phyloP scores from a whole-genome alignment of 2,329 filamentous ascomycete genomes.

The Fusarium pininemorale region DNA sequence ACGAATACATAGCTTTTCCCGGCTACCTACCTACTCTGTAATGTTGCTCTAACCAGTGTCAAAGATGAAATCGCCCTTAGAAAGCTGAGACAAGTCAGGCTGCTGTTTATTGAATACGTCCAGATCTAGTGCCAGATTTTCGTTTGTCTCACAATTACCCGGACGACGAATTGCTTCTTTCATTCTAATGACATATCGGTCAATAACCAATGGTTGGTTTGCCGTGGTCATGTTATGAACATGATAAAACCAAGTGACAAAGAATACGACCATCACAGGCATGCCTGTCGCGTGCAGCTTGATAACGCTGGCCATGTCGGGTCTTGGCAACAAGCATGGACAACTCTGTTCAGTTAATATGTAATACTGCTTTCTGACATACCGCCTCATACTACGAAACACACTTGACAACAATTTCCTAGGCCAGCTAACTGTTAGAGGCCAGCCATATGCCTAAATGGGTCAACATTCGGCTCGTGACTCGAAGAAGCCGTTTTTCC shows the following conservation, averaged over 20 bases:
- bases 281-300: conserved; percentile 18
- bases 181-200: not conserved
- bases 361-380: conserved; percentile 9
- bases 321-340: conserved; percentile 33
- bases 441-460: conserved; percentile 32
- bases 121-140: not conserved
- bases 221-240: not conserved
- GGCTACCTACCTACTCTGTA: not conserved
- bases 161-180: not conserved
- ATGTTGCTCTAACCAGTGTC: not conserved
- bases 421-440: conserved; percentile 8
- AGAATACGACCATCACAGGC: conserved; percentile 1
- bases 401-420: conserved; percentile 16
- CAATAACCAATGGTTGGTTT: conserved; percentile 3
- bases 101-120: not conserved
- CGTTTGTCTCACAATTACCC: not conserved
- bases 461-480: conserved; percentile 38
- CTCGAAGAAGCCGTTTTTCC: conserved; percentile 36
- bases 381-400: conserved; percentile 20
- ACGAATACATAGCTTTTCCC: conserved; percentile 12
- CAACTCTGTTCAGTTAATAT: conserved; percentile 18
- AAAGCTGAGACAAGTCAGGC: conserved; percentile 10
- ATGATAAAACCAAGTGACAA: not conserved
- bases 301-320: conserved; percentile 10
- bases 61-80: not conserved